Conservation (phyloP, 176 grass and related monocot genomes). For the Musa acuminata region DNA sequence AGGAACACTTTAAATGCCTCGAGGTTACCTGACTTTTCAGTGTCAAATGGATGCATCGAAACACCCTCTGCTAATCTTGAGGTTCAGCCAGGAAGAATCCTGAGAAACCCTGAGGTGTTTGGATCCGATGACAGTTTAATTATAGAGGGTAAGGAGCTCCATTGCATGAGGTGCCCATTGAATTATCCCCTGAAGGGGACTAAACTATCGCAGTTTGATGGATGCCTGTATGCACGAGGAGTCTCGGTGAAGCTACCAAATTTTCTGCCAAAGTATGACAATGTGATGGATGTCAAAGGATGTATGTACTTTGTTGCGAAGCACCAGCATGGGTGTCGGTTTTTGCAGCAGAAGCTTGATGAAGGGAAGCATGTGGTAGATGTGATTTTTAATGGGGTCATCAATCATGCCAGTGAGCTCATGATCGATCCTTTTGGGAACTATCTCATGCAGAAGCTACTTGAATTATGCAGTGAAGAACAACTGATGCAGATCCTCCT, state of each 20-base stretch:
- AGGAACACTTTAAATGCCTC: neutral
- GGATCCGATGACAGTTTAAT: slow-evolving; percentile 8
- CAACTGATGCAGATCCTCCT: slow-evolving; percentile 45
- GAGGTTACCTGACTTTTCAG: neutral
- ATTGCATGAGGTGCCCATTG: neutral
- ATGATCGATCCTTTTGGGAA: slow-evolving; percentile 70
- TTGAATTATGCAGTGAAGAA: slow-evolving; percentile 65
- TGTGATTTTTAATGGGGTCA: slow-evolving; percentile 56
- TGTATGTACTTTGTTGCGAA: slow-evolving; percentile 47
- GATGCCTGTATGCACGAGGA: neutral
- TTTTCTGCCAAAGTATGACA: slow-evolving; percentile 31
- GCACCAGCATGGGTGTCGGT: slow-evolving; percentile 55
- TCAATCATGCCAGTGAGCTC: slow-evolving; percentile 55
- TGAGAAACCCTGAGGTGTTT: neutral
- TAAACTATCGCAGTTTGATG: neutral
- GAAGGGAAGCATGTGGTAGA: slow-evolving; percentile 52
- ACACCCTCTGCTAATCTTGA: neutral
- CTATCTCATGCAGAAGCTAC: slow-evolving; percentile 78
- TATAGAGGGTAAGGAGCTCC: slow-evolving; percentile 4
- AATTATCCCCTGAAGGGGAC: neutral
- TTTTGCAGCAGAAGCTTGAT: slow-evolving; percentile 62
- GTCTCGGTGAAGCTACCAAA: slow-evolving; percentile 4
- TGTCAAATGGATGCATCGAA: neutral
- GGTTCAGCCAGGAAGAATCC: neutral
- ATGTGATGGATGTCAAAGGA: slow-evolving; percentile 33